These are phyloP conservation scores for Afroboletus lepidellus DNA, from an alignment of 1,284 basidiomycete species.

Conservation along the genomic window DNA sequence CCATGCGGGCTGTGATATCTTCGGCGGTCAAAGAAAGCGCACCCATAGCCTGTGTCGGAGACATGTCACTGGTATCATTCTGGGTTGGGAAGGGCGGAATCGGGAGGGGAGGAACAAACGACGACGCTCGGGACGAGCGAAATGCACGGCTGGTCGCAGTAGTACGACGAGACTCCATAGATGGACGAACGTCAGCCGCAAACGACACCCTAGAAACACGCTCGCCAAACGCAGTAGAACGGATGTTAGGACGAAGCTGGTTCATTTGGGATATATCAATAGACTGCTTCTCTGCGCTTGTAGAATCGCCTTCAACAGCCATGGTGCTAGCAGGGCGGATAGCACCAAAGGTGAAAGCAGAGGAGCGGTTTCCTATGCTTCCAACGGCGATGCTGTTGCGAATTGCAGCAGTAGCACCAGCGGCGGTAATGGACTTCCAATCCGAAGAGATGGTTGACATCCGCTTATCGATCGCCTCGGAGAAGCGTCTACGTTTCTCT, in stretches of 20 bases:
- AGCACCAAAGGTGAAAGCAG: conserved; percentile 54
- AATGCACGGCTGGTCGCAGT: conserved; percentile 51
- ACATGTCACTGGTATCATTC: conserved; percentile 44
- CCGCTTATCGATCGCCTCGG: conserved; percentile 71
- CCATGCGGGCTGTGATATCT: conserved; percentile 54
- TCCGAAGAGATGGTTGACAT: conserved; percentile 78
- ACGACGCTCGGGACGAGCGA: conserved; percentile 43
- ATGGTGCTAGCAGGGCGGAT: conserved; percentile 52
- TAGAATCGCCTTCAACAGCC: conserved; percentile 43
- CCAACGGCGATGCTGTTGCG: conserved; percentile 64
- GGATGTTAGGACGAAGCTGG: conserved; percentile 51
- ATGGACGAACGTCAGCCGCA: conserved; percentile 65
- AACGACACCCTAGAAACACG: conserved; percentile 69
- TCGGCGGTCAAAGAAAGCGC: conserved; percentile 63
- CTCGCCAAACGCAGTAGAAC: conserved; percentile 41
- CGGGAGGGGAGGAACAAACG: conserved; percentile 55
- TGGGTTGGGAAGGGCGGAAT: conserved; percentile 23
- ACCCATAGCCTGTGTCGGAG: conserved; percentile 69
- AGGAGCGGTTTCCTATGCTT: conserved; percentile 42
- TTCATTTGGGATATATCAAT: conserved; percentile 48
- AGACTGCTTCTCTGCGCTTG: conserved; percentile 34
- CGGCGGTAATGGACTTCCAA: conserved; percentile 73
- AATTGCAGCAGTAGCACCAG: conserved; percentile 71
- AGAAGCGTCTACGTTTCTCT: conserved; percentile 68
- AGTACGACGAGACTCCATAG: conserved; percentile 53